Base-by-base conservation (phyloP, 257 asterid species). In the Cinchona pubescens region DNA sequence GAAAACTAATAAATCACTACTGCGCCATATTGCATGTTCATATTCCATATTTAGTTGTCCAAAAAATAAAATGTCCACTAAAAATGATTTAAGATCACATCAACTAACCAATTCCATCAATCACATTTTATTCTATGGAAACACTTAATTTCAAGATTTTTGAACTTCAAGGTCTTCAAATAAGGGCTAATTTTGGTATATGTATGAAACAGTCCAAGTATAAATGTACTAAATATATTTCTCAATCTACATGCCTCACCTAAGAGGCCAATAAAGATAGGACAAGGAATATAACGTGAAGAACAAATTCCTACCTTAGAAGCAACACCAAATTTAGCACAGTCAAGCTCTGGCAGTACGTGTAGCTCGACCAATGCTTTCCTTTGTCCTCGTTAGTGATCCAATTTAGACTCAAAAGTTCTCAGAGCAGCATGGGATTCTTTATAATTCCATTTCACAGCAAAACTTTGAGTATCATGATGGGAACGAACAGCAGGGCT, bases 291-390 rank as follows among this genome's bases (percentile, higher is more conserved):
- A 32, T 4, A 21, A 29, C 19, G n/a, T 19, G 14, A 58, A 62
- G 70, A 64, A 49, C 8, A 56, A 45, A 72, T 21, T 63, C 63
- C 68, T 88, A 93, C 98, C 97, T 90, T 89, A 75, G 92, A 79
- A 74, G 97, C 97, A 82, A 89, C 86, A 58, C 98, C 97, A 72
- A 72, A 77, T 76, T 91, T 91, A 49, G 96, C 96, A 85, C 96
- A 91, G 79, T 93, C 97, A 66, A 93, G n/a, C n/a, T n/a, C n/a
- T 90, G 63, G 98, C 97, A 75, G 86, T 67, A 73, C 90, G 90
- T 18, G 98, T 93, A 18, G 98, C 97, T 63, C 96, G 87, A 63
- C 87, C 89, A 35, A 93, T 93, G 87, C 86, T 90, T 82, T 93
- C 98, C 81, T 90, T 93, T 59, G 94, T 90, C 89, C 98, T 86